A percentile compares a stretch with the other conserved stretches of the same genome.
Conservation (phyloP, 768 basidiomycete genomes). For the Gyrodon lividus region DNA sequence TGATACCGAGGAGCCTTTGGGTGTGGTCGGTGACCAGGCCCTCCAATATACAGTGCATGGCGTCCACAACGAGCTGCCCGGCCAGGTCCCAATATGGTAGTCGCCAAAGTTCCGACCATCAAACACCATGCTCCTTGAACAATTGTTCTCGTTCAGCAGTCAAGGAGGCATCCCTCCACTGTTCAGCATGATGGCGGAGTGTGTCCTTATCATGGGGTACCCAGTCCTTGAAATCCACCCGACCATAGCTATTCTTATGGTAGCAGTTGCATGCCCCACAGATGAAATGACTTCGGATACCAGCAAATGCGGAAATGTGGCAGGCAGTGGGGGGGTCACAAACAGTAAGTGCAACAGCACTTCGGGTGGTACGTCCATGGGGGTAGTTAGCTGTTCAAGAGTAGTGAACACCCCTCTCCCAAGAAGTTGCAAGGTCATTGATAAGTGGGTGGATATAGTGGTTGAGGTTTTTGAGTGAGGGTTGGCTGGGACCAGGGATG, state of each 20-base stretch:
- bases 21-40: constrained; percentile 8
- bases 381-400: constrained; percentile 13
- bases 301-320: constrained; percentile 23
- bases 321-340: constrained; percentile 38
- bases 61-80: constrained; percentile 17
- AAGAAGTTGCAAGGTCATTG: constrained; percentile 28
- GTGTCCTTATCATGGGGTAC: constrained; percentile 3
- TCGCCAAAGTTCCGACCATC: constrained; percentile 19
- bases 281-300: constrained; percentile 20
- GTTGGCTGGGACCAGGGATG: constrained; percentile 38
- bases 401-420: constrained; percentile 31
- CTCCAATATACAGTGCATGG: constrained; percentile 29
- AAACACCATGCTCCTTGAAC: constrained; percentile 16
- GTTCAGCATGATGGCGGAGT: constrained; percentile 6
- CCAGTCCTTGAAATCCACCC: constrained; percentile 18
- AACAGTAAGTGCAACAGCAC: constrained; percentile 27
- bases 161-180: constrained; percentile 13
- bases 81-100: constrained; percentile 30
- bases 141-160: neutral
- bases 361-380: constrained; percentile 20
- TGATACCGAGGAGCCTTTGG: constrained; percentile 4
- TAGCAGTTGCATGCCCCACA: constrained; percentile 33
- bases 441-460: constrained; percentile 37
- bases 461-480: constrained; percentile 32
- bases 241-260: constrained; percentile 7